phyloP scores from a whole-genome alignment of 2,329 filamentous ascomycete species.

The Phyllosticta paracitricarpa region DNA sequence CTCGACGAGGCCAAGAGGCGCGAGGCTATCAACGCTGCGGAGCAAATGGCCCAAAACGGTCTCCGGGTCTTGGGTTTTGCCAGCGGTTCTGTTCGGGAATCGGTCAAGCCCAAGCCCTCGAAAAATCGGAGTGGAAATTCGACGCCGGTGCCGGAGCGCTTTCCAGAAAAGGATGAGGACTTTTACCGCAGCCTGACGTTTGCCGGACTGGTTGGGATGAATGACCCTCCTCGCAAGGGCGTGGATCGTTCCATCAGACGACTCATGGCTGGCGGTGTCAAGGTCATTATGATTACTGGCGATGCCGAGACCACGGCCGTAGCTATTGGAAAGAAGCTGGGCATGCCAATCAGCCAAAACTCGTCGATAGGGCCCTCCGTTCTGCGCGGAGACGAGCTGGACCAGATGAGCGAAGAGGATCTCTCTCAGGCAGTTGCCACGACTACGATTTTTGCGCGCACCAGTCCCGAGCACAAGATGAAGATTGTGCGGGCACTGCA shows the following conservation, averaged over 20 bases:
- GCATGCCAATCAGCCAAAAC: constrained; percentile 69
- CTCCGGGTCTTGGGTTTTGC: constrained; percentile 88
- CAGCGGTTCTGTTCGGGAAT: constrained; percentile 53
- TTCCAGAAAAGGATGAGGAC: constrained; percentile 43
- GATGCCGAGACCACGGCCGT: constrained; percentile 91
- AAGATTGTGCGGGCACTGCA: constrained; percentile 92
- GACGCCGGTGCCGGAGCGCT: constrained; percentile 17
- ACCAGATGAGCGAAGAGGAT: constrained; percentile 77
- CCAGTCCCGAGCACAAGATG: constrained; percentile 94
- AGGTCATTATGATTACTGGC: constrained; percentile 98
- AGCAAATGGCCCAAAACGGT: constrained; percentile 79
- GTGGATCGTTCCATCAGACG: constrained; percentile 82
- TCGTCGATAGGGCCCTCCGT: constrained; percentile 56
- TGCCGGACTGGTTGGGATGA: constrained; percentile 92
- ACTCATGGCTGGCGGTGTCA: constrained; percentile 87
- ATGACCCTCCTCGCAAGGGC: constrained; percentile 82
- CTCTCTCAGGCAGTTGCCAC: constrained; percentile 75
- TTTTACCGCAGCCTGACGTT: constrained; percentile 77
- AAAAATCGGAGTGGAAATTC: constrained; percentile 23
- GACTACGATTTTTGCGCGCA: constrained; percentile 91
- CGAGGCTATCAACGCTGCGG: constrained; percentile 68
- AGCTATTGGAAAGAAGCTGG: constrained; percentile 88
- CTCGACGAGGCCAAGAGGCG: constrained; percentile 67
- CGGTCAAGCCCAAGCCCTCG: constrained; percentile 3
- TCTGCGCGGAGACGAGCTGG: constrained; percentile 82